A percentile compares a stretch with the other conserved stretches of the same genome.
Evolutionary conservation across 345 rosid species (phyloP).

Genomic region (Camelina laxa): DNA sequence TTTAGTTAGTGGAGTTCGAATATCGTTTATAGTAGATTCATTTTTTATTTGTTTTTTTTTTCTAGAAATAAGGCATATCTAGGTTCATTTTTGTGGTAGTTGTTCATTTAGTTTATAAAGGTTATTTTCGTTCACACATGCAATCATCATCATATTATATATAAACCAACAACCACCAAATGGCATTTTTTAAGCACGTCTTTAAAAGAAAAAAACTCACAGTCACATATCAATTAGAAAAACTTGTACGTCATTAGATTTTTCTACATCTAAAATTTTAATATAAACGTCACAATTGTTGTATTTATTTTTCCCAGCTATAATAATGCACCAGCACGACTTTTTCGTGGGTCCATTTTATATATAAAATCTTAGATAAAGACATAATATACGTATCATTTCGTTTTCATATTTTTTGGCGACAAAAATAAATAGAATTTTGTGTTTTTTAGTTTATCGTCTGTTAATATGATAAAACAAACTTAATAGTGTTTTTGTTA

Average conservation of each 20-base stretch:
- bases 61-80: not conserved
- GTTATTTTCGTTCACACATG: conserved; percentile 18
- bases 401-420: not conserved
- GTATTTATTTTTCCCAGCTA: conserved; percentile 26
- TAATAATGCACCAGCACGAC: conserved; percentile 24
- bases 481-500: not conserved
- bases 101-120: conserved; percentile 7
- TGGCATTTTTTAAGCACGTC: conserved; percentile 13
- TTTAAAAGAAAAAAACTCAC: conserved; percentile 13
- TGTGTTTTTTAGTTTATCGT: not conserved
- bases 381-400: conserved; percentile 1
- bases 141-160: conserved; percentile 12
- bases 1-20: conserved; percentile 10
- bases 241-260: conserved; percentile 29
- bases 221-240: conserved; percentile 22
- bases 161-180: conserved; percentile 14
- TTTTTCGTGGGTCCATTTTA: conserved; percentile 11
- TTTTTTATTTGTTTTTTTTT: not conserved
- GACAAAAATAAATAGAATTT: not conserved
- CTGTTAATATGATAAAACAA: not conserved
- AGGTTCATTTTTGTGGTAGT: conserved; percentile 8
- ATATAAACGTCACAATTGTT: conserved; percentile 6
- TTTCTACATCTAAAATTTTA: conserved; percentile 11
- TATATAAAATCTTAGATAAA: conserved; percentile 1
- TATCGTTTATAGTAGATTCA: not conserved